Evolutionary conservation across 2,329 filamentous ascomycete genomes (phyloP).

Genomic region (Fusarium liriodendri): DNA sequence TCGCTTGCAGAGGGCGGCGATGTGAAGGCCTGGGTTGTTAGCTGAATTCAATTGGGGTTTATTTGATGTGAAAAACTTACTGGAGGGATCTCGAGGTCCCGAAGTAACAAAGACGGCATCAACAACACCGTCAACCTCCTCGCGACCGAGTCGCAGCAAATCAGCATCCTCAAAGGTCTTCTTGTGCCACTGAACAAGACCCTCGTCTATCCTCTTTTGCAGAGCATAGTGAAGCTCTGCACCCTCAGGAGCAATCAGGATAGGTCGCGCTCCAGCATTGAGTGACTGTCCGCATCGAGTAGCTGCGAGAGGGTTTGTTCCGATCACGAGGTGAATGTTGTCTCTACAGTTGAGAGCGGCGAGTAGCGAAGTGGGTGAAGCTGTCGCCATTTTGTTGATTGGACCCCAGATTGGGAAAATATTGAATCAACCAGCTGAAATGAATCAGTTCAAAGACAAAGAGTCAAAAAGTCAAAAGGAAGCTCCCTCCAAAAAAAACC

Average conservation of each 20-base stretch:
- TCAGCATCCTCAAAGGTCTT: slow-evolving; percentile 77
- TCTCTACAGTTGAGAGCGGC: slow-evolving; percentile 76
- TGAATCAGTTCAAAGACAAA: background rate
- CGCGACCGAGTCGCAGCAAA: slow-evolving; percentile 80
- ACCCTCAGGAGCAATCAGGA: slow-evolving; percentile 79
- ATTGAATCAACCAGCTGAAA: background rate
- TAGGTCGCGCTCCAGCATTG: slow-evolving; percentile 82
- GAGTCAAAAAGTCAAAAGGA: background rate
- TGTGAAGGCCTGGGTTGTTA: slow-evolving; percentile 64
- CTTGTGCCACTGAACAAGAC: slow-evolving; percentile 73
- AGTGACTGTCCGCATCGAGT: slow-evolving; percentile 84
- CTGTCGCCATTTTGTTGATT: slow-evolving; percentile 19
- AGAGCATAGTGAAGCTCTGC: slow-evolving; percentile 68
- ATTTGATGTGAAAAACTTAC: slow-evolving; percentile 44
- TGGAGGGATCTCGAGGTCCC: slow-evolving; percentile 57
- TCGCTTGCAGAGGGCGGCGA: slow-evolving; percentile 80
- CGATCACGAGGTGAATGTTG: slow-evolving; percentile 86
- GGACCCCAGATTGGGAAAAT: too few species aligned
- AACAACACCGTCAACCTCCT: slow-evolving; percentile 81
- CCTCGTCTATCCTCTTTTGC: slow-evolving; percentile 73
- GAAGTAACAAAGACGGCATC: slow-evolving; percentile 92
- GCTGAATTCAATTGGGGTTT: background rate
- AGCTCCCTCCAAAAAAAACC: background rate
- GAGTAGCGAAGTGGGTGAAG: slow-evolving; percentile 65
- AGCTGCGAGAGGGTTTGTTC: slow-evolving; percentile 87